Evolutionary conservation across 176 grass and related monocot genomes (phyloP).

Genomic region (Coix lacrymajobi): DNA sequence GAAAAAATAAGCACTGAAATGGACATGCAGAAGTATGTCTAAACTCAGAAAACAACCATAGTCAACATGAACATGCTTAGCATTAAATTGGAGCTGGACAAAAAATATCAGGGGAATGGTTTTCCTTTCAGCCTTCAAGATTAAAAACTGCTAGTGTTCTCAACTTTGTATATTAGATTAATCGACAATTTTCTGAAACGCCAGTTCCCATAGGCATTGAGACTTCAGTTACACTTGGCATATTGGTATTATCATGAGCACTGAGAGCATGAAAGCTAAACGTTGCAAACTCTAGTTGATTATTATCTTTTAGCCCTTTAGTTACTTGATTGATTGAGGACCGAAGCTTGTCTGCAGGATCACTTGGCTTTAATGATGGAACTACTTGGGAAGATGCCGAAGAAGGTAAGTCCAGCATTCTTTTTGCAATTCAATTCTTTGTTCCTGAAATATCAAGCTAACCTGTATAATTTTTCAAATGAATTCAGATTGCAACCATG

Average conservation of each 20-base stretch:
- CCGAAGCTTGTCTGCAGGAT: slow-evolving; percentile 43
- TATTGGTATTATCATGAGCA: neutral
- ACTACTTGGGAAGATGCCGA: slow-evolving; percentile 81
- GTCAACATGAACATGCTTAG: neutral
- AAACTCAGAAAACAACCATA: neutral
- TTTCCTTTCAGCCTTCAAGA: slow-evolving; percentile 18
- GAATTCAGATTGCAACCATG: slow-evolving; percentile 67
- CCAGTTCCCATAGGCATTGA: neutral
- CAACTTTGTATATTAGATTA: neutral
- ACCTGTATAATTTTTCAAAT: slow-evolving; percentile 21
- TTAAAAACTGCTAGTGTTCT: neutral
- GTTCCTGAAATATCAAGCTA: slow-evolving; percentile 1
- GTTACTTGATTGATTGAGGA: slow-evolving; percentile 5
- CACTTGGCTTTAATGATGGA: slow-evolving; percentile 99
- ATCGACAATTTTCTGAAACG: neutral
- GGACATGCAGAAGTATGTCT: neutral
- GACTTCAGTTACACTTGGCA: neutral
- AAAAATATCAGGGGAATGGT: neutral
- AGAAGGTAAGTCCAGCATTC: slow-evolving; percentile 56
- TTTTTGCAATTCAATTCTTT: neutral
- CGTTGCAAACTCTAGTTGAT: neutral
- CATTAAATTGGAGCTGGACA: neutral
- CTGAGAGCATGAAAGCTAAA: neutral
- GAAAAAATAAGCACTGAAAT: neutral
- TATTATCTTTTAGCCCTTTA: neutral